A percentile compares a stretch with the other conserved stretches of the same genome.
These are phyloP conservation scores for Dictyostelium intermedium DNA, from an alignment of 78 protist genomes.

Conservation along the genomic window DNA sequence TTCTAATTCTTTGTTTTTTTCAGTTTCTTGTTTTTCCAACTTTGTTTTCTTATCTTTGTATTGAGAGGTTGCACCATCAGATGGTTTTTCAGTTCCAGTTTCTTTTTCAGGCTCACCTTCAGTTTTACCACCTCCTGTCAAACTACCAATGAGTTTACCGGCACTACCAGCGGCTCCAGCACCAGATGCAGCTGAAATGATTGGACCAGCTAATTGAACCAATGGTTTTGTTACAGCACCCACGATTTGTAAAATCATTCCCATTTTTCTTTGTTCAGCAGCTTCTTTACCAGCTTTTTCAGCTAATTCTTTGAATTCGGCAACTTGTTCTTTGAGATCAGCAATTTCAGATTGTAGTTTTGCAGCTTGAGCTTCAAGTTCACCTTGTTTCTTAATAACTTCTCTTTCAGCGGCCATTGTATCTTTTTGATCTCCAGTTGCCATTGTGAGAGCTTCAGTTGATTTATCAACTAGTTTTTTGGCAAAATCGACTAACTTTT, in stretches of 20 bases:
- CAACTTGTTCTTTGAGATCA: neutral
- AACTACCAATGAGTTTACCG: neutral
- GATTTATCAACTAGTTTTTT: neutral
- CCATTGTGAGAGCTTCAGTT: neutral
- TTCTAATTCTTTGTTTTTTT: neutral
- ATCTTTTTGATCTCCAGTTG: neutral
- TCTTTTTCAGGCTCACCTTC: neutral
- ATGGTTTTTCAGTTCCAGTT: neutral
- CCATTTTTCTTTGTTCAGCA: neutral
- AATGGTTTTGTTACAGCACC: neutral
- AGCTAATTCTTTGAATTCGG: neutral
- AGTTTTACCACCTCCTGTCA: neutral
- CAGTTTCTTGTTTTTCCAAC: neutral
- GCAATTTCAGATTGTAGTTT: neutral
- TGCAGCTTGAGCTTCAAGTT: neutral
- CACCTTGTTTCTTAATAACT: neutral
- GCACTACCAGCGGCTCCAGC: neutral
- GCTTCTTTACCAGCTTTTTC: conserved; percentile 19
- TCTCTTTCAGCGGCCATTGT: neutral
- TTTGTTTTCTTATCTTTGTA: neutral
- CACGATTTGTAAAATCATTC: neutral
- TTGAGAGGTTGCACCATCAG: neutral
- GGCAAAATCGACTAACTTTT: neutral
- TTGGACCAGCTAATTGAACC: neutral
- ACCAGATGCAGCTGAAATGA: neutral